Conservation (phyloP, 2,329 filamentous ascomycete species). For the Davidsoniella australis region DNA sequence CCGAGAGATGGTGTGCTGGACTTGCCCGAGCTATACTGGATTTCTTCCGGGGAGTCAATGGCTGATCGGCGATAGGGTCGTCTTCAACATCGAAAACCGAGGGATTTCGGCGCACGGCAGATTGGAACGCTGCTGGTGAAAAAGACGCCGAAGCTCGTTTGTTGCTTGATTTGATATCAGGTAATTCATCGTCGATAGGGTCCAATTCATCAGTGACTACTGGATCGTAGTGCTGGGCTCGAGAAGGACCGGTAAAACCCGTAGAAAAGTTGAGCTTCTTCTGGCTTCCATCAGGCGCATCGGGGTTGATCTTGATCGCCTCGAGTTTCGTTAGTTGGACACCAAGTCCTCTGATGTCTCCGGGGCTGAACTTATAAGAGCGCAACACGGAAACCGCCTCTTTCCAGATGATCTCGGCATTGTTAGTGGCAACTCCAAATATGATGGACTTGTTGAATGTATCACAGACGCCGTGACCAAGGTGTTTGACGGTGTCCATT, state of each 20-base stretch:
- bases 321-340: conserved; percentile 90
- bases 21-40: background rate
- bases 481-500: conserved; percentile 76
- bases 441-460: conserved; percentile 74
- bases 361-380: conserved; percentile 68
- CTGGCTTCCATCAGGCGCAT: conserved; percentile 56
- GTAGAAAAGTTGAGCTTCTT: conserved; percentile 56
- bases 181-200: conserved; percentile 30
- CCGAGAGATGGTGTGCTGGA: conserved; percentile 26
- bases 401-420: conserved; percentile 51
- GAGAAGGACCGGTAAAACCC: conserved; percentile 17
- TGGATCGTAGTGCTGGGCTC: background rate
- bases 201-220: conserved; percentile 23
- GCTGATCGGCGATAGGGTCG: conserved; percentile 5
- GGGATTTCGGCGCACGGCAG: conserved; percentile 11
- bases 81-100: conserved; percentile 1
- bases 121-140: background rate
- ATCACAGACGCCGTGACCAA: conserved; percentile 91
- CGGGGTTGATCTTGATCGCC: conserved; percentile 42
- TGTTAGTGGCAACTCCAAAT: conserved; percentile 73
- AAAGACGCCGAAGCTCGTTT: background rate
- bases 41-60: conserved; percentile 2
- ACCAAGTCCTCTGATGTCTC: conserved; percentile 81
- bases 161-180: background rate
- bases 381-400: conserved; percentile 75